Conservation (phyloP, 495 filamentous ascomycete genomes). For the Neurospora africana region DNA sequence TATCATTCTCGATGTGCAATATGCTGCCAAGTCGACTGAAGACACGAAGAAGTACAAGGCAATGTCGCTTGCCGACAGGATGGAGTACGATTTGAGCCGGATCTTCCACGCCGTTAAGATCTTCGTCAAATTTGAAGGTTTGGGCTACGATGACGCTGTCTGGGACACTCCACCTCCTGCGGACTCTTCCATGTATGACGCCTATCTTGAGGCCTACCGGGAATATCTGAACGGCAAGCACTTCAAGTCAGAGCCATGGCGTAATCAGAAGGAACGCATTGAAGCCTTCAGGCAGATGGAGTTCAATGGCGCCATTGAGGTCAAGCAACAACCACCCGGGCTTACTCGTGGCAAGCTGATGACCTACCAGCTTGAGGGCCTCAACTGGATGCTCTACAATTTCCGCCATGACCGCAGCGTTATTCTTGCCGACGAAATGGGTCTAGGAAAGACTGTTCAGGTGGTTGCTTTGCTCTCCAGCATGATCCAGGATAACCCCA, state of each 20-base stretch:
- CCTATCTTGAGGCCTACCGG: conserved; percentile 71
- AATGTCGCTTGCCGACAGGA: conserved; percentile 26
- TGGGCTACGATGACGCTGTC: conserved; percentile 83
- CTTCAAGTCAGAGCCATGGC: conserved; percentile 44
- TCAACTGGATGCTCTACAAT: conserved; percentile 96
- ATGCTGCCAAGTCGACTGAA: conserved; percentile 16
- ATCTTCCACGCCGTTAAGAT: conserved; percentile 61
- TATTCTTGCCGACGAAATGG: conserved; percentile 99
- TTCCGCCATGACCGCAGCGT: conserved; percentile 71
- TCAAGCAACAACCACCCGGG: conserved; percentile 61
- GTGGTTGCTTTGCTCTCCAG: conserved; percentile 73
- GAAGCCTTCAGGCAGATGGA: conserved; percentile 47
- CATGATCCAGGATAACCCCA: conserved; percentile 60
- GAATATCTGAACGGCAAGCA: conserved; percentile 73
- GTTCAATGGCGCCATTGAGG: conserved; percentile 55
- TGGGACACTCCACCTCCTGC: conserved; percentile 77
- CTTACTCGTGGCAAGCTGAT: conserved; percentile 75
- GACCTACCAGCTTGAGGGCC: conserved; percentile 84
- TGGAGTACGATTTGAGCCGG: conserved; percentile 54
- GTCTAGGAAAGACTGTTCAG: conserved; percentile 95
- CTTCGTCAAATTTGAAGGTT: conserved; percentile 85
- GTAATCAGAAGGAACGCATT: conserved; percentile 49
- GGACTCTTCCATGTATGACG: conserved; percentile 59
- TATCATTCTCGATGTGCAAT: conserved; percentile 69
- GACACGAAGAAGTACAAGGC: conserved; percentile 38